phyloP scores from a whole-genome alignment of 441 rosid species.

The Erysimum cheiri region DNA sequence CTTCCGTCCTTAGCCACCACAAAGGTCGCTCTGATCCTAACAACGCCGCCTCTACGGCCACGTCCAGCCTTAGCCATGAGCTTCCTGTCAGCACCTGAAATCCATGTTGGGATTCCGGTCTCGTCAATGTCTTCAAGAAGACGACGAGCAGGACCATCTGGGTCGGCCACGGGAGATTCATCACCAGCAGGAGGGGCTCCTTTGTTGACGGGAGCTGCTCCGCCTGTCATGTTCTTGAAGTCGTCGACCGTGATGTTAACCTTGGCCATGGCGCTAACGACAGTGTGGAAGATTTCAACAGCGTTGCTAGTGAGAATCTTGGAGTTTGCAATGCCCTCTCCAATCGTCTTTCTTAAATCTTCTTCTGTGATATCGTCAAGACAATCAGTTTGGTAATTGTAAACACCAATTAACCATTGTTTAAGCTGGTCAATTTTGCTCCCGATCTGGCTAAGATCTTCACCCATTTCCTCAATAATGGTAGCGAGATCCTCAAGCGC shows the following conservation, averaged over 20 bases:
- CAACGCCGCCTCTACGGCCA: conserved; percentile 40
- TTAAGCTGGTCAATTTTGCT: conserved; percentile 55
- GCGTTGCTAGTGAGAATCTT: conserved; percentile 63
- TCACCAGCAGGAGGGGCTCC: conserved; percentile 22
- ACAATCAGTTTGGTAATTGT: conserved; percentile 69
- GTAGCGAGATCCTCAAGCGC: conserved; percentile 62
- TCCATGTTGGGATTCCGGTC: conserved; percentile 53
- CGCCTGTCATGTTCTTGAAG: conserved; percentile 38
- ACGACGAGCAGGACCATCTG: conserved; percentile 49
- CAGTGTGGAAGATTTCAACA: conserved; percentile 46
- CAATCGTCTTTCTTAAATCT: conserved; percentile 40
- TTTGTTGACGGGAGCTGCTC: conserved; percentile 26
- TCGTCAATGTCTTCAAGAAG: conserved; percentile 45
- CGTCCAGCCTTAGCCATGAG: conserved; percentile 62
- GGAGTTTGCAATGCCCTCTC: conserved; percentile 46
- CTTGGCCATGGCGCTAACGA: conserved; percentile 52
- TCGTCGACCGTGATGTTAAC: conserved; percentile 30
- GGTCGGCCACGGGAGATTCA: conserved; percentile 35
- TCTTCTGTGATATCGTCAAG: conserved; percentile 62
- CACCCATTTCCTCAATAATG: conserved; percentile 45
- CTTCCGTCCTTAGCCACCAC: conserved; percentile 67
- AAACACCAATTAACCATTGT: conserved; percentile 68
- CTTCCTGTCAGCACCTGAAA: conserved; percentile 57
- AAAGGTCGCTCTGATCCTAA: conserved; percentile 41
- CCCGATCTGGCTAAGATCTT: conserved; percentile 45